Evolutionary conservation across 2,329 filamentous ascomycete species (phyloP).

Genomic region (Trichoderma polysporum): DNA sequence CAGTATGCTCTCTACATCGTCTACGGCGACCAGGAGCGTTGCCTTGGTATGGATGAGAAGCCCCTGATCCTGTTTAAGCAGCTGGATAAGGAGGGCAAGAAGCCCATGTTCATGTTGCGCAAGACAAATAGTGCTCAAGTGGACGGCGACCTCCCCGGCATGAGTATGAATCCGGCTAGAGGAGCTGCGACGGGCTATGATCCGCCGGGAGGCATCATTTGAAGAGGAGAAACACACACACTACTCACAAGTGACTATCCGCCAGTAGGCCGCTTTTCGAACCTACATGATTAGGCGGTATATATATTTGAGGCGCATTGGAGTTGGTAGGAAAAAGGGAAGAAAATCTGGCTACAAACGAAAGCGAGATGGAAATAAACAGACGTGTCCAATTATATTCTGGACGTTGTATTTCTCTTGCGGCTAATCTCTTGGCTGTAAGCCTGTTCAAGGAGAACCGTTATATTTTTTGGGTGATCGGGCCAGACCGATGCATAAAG

Average conservation of each 20-base stretch:
- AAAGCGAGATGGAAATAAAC: not conserved
- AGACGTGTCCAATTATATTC: not conserved
- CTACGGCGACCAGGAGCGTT: constrained; percentile 96
- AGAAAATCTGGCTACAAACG: not conserved
- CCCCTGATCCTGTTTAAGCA: constrained; percentile 97
- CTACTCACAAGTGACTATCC: not conserved
- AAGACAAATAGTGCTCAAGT: constrained; percentile 58
- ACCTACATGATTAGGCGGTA: not conserved
- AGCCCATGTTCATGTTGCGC: constrained; percentile 98
- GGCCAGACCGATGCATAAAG: not conserved
- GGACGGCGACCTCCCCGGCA: constrained; percentile 56
- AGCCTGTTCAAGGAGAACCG: not conserved
- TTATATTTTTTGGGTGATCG: not conserved
- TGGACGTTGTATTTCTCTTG: not conserved
- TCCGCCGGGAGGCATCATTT: constrained; percentile 62
- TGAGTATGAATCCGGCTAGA: constrained; percentile 48
- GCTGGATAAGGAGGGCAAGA: constrained; percentile 92
- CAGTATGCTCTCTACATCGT: constrained; percentile 98
- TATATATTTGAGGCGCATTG: constrained; percentile 1
- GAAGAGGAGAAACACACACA: constrained; percentile 21
- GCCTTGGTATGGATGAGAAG: constrained; percentile 86
- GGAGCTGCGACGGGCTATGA: constrained; percentile 52
- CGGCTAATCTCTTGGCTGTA: not conserved
- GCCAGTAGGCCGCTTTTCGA: not conserved
- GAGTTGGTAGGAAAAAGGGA: not conserved